Percentiles rank a stretch among this genome's conserved stretches.
Evolutionary conservation across 1,284 basidiomycete species (phyloP).

Genomic region (Moesziomyces sp.): DNA sequence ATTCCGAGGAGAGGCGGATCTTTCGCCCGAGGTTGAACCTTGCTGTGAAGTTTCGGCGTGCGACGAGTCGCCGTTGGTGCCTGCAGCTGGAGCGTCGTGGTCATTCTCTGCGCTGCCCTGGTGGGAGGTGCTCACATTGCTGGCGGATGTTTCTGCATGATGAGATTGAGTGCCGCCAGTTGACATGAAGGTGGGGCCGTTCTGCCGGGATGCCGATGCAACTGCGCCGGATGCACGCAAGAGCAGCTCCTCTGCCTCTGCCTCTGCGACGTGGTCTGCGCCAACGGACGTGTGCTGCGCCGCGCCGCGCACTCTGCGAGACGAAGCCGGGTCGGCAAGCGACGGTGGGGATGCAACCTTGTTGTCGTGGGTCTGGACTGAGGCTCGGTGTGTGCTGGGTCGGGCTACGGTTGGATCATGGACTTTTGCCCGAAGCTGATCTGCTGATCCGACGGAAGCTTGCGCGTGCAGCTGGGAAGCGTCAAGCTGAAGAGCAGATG

Average conservation of each 20-base stretch:
- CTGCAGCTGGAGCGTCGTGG: background rate
- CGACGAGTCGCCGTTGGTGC: slow-evolving; percentile 1
- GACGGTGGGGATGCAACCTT: background rate
- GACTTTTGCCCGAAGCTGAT: background rate
- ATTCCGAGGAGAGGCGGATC: slow-evolving; percentile 21
- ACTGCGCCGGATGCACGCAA: slow-evolving; percentile 4
- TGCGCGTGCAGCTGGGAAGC: background rate
- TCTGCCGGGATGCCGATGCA: slow-evolving; percentile 1
- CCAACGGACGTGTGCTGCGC: background rate
- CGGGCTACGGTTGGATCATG: slow-evolving; percentile 8
- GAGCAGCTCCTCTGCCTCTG: slow-evolving; percentile 2
- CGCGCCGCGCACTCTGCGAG: background rate
- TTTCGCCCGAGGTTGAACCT: slow-evolving; percentile 9
- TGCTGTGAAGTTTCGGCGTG: slow-evolving; percentile 26
- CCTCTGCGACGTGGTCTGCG: background rate
- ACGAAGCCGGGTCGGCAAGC: background rate
- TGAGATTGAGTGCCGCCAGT: slow-evolving; percentile 23
- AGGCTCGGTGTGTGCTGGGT: background rate
- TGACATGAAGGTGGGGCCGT: slow-evolving; percentile 34
- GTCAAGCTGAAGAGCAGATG: slow-evolving; percentile 4
- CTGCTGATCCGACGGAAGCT: slow-evolving; percentile 15
- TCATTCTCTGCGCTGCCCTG: slow-evolving; percentile 14
- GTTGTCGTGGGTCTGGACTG: background rate
- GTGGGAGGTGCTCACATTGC: slow-evolving; percentile 22
- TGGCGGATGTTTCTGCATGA: slow-evolving; percentile 29